Evolutionary conservation across 306 rosid genomes (phyloP).

Genomic region (Arachis hypogaea): DNA sequence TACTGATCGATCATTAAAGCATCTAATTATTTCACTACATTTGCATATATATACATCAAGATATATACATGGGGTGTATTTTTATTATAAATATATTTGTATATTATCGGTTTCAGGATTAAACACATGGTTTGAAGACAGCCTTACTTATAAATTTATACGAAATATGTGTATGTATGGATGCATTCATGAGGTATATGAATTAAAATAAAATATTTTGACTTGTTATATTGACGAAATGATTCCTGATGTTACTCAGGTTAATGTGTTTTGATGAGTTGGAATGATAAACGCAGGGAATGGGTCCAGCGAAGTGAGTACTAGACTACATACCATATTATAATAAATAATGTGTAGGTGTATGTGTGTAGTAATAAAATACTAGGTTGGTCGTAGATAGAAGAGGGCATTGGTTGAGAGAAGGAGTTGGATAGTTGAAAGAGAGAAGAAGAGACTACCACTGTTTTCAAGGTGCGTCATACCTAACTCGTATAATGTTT

Average conservation of each 20-base stretch:
- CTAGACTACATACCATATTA: too few species aligned
- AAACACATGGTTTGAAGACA: too few species aligned
- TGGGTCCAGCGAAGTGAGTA: constrained; percentile 37
- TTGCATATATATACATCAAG: not conserved
- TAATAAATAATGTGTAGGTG: too few species aligned
- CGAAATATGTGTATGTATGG: too few species aligned
- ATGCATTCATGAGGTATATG: too few species aligned
- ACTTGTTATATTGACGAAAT: not conserved
- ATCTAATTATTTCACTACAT: not conserved
- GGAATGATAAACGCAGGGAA: constrained; percentile 21
- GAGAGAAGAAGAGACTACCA: not conserved
- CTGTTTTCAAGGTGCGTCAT: not conserved
- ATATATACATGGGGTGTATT: not conserved
- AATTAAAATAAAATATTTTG: too few species aligned
- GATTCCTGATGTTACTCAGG: constrained; percentile 17
- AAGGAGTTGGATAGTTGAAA: constrained; percentile 22
- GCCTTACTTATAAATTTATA: too few species aligned
- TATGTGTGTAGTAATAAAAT: too few species aligned
- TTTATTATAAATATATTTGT: not conserved
- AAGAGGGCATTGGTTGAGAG: constrained; percentile 35
- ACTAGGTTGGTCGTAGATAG: too few species aligned
- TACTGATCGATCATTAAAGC: constrained; percentile 1
- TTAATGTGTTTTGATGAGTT: constrained; percentile 35
- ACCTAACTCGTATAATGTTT: constrained; percentile 11
- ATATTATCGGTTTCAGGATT: too few species aligned